Evolutionary conservation across 2,329 filamentous ascomycete genomes (phyloP).

Genomic region (Hypoxylon rubiginosum): DNA sequence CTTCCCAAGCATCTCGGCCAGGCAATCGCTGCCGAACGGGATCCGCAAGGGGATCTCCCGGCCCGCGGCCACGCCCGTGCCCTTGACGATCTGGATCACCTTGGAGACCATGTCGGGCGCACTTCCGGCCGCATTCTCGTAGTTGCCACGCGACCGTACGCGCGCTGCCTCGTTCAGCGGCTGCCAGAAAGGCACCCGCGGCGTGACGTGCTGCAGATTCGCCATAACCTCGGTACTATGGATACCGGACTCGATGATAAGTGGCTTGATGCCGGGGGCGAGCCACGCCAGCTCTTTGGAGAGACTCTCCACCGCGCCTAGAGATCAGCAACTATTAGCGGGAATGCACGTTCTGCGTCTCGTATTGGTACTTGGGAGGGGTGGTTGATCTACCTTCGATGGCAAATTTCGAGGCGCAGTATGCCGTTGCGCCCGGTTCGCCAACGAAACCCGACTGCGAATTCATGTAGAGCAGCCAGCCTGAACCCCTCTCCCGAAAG

Average conservation of each 20-base stretch:
- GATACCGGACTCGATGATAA: conserved; percentile 57
- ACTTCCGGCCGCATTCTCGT: conserved; percentile 55
- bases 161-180: conserved; percentile 23
- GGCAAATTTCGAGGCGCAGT: conserved; percentile 28
- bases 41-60: conserved; percentile 60
- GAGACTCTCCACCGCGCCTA: conserved; percentile 51
- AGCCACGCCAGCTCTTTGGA: conserved; percentile 51
- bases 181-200: conserved; percentile 31
- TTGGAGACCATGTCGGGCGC: conserved; percentile 58
- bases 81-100: conserved; percentile 67
- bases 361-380: not conserved
- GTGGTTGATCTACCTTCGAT: conserved; percentile 20
- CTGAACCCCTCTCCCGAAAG: conserved; percentile 27
- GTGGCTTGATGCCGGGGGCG: conserved; percentile 52
- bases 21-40: conserved; percentile 67
- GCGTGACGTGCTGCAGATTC: conserved; percentile 19
- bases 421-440: conserved; percentile 25
- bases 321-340: no score
- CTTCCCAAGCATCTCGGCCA: conserved; percentile 62
- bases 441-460: conserved; percentile 28
- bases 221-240: conserved; percentile 24
- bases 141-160: conserved; percentile 32
- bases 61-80: conserved; percentile 55
- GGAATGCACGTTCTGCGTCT: no score
- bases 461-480: conserved; percentile 30